Percentiles rank a stretch among this genome's conserved stretches.
phyloP scores from a whole-genome alignment of 805 yeast genomes.

The Candida multigemmis region DNA sequence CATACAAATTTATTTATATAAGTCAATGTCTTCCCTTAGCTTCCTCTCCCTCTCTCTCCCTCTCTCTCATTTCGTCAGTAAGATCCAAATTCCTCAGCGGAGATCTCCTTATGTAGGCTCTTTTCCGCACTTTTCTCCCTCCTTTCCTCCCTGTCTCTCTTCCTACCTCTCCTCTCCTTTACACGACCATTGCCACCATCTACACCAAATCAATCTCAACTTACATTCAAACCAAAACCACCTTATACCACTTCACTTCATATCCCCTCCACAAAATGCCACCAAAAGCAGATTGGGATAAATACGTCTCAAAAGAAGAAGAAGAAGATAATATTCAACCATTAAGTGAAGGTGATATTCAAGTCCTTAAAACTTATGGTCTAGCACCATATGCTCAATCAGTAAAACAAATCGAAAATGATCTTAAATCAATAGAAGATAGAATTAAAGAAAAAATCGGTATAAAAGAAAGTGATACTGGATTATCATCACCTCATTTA shows the following conservation, averaged over 20 bases:
- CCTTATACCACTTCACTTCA: too few species aligned
- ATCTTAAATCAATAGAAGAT: slow-evolving; percentile 73
- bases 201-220: too few species aligned
- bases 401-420: slow-evolving; percentile 78
- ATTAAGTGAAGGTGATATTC: slow-evolving; percentile 92
- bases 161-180: too few species aligned
- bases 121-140: too few species aligned
- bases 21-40: too few species aligned
- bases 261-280: slow-evolving; percentile 46
- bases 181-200: too few species aligned
- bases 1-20: too few species aligned
- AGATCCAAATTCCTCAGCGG: too few species aligned
- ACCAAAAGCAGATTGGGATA: slow-evolving; percentile 98
- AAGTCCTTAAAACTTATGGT: slow-evolving; percentile 93
- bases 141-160: too few species aligned
- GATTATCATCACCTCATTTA: slow-evolving; percentile 90
- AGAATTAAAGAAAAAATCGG: slow-evolving; percentile 94
- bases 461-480: slow-evolving; percentile 91
- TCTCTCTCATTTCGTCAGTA: too few species aligned
- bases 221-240: background rate
- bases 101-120: too few species aligned
- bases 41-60: too few species aligned
- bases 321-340: slow-evolving; percentile 63
- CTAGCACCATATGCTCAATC: slow-evolving; percentile 90
- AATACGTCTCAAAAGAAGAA: slow-evolving; percentile 82